Evolutionary conservation across 805 yeast genomes (phyloP).

Genomic region (Candida insectalens): DNA sequence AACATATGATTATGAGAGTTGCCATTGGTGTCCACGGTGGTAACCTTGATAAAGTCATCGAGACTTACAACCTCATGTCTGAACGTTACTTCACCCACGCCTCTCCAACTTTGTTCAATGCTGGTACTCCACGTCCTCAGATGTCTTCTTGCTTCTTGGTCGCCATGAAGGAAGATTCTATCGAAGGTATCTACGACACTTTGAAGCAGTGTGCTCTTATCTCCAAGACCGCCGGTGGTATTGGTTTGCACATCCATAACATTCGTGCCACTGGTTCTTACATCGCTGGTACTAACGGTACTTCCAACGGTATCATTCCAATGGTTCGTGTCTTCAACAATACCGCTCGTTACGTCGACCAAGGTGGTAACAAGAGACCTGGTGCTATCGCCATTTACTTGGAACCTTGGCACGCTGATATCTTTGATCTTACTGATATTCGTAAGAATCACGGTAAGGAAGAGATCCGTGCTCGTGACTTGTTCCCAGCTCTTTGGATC

Average conservation of each 20-base stretch:
- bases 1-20: slow-evolving; percentile 53
- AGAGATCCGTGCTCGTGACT: slow-evolving; percentile 53
- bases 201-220: slow-evolving; percentile 53
- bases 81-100: slow-evolving; percentile 51
- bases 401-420: slow-evolving; percentile 58
- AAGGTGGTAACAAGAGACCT: slow-evolving; percentile 58
- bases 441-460: slow-evolving; percentile 58
- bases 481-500: slow-evolving; percentile 56
- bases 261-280: slow-evolving; percentile 51
- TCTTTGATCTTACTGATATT: slow-evolving; percentile 48
- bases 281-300: slow-evolving; percentile 55
- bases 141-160: slow-evolving; percentile 57
- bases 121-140: slow-evolving; percentile 52
- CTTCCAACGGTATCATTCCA: slow-evolving; percentile 53
- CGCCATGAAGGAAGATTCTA: slow-evolving; percentile 55
- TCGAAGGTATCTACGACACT: slow-evolving; percentile 54
- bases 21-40: slow-evolving; percentile 51
- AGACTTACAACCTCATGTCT: slow-evolving; percentile 51
- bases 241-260: slow-evolving; percentile 52
- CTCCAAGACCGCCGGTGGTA: slow-evolving; percentile 56
- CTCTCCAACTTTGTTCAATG: slow-evolving; percentile 52
- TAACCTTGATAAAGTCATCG: slow-evolving; percentile 42
- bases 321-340: slow-evolving; percentile 56
- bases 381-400: slow-evolving; percentile 54
- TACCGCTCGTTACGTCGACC: slow-evolving; percentile 56